These are phyloP conservation scores for Mucor sp. DNA, from an alignment of 371 early-diverging fungal genomes.

Conservation along the genomic window DNA sequence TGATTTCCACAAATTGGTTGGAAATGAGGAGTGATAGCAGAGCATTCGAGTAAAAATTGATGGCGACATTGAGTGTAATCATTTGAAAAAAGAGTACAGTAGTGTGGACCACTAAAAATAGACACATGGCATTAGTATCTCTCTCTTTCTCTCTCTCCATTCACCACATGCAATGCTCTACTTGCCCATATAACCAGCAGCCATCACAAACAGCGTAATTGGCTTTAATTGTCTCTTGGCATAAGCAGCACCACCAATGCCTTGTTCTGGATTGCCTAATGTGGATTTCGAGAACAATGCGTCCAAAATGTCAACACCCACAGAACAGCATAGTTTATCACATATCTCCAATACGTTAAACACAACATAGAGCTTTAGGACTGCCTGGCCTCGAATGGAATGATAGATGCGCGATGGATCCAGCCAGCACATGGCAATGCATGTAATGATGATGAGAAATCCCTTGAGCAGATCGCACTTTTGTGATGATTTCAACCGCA, in stretches of 20 bases:
- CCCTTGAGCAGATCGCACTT: conserved; percentile 89
- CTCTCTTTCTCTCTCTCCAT: no score
- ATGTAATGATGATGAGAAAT: conserved; percentile 70
- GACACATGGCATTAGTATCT: background rate
- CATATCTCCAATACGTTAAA: conserved; percentile 95
- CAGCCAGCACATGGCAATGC: conserved; percentile 71
- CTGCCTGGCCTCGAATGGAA: conserved; percentile 92
- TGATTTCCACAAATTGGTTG: conserved; percentile 98
- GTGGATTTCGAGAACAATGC: conserved; percentile 81
- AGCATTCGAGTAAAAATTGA: conserved; percentile 94
- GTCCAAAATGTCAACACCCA: conserved; percentile 94
- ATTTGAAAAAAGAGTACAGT: conserved; percentile 93
- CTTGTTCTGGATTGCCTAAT: conserved; percentile 41
- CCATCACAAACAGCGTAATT: conserved; percentile 68
- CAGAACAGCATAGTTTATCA: conserved; percentile 90
- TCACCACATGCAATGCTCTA: background rate
- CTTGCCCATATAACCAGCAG: conserved; percentile 79
- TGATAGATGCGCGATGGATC: conserved; percentile 94
- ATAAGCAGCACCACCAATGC: conserved; percentile 29
- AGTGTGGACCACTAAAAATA: conserved; percentile 71
- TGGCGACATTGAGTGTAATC: conserved; percentile 94
- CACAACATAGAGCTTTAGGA: conserved; percentile 96
- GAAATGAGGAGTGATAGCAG: conserved; percentile 90
- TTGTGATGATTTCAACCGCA: conserved; percentile 73
- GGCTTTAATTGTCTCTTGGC: conserved; percentile 57